These are phyloP conservation scores for Geotrichum fermentans DNA, from an alignment of 1,139 yeast species.

Conservation along the genomic window DNA sequence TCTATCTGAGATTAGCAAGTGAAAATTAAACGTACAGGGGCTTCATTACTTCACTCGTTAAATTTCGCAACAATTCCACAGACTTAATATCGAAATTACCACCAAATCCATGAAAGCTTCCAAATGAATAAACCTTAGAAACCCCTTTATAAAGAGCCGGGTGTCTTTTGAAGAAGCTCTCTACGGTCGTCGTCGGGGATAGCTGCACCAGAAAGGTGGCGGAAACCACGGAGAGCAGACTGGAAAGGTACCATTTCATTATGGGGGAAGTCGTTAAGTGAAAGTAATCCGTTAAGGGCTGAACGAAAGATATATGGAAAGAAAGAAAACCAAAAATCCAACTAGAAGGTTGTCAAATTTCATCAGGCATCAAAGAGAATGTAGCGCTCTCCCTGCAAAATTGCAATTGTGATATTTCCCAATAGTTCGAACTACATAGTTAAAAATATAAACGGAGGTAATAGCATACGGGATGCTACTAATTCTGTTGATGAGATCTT, in stretches of 20 bases:
- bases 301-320: not conserved
- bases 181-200: conserved; percentile 24
- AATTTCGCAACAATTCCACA: conserved; percentile 22
- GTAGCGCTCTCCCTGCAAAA: too few species aligned
- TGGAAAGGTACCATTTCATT: not conserved
- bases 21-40: not conserved
- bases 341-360: too few species aligned
- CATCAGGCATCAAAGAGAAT: too few species aligned
- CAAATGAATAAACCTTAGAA: conserved; percentile 31
- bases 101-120: conserved; percentile 31
- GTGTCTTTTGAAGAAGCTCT: conserved; percentile 26
- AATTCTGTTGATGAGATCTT: too few species aligned
- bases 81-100: conserved; percentile 30
- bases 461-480: too few species aligned
- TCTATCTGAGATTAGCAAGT: too few species aligned
- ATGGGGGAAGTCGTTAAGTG: not conserved
- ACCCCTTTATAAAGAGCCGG: conserved; percentile 27
- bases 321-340: not conserved
- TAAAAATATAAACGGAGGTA: too few species aligned
- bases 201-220: conserved; percentile 30
- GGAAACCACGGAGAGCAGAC: conserved; percentile 3
- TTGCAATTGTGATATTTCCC: too few species aligned
- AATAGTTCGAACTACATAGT: too few species aligned
- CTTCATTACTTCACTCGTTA: conserved; percentile 10
- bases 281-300: not conserved